A percentile compares a stretch with the other conserved stretches of the same genome.
Evolutionary conservation across 2,329 filamentous ascomycete genomes (phyloP).

Genomic region (Neurospora sp.): DNA sequence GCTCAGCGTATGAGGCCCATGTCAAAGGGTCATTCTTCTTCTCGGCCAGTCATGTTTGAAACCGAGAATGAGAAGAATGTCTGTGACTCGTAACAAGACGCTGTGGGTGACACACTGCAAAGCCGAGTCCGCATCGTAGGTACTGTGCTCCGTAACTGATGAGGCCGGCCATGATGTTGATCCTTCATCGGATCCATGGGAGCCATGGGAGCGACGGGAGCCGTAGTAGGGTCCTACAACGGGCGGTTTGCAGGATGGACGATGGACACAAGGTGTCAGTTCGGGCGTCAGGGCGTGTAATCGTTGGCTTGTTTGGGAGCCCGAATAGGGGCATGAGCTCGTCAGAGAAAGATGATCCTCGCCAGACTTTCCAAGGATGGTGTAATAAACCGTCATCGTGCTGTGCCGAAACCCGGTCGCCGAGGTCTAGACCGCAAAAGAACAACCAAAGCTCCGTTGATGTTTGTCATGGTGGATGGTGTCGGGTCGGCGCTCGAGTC

Average conservation of each 20-base stretch:
- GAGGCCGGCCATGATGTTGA: neutral
- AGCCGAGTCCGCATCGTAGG: neutral
- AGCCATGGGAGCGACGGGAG: neutral
- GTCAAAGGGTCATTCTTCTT: neutral
- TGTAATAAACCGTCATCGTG: neutral
- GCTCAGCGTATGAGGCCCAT: neutral
- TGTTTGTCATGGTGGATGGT: neutral
- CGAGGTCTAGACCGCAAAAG: neutral
- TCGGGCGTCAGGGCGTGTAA: neutral
- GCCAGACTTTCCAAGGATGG: neutral
- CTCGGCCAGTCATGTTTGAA: neutral
- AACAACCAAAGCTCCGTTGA: neutral
- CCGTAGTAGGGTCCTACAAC: neutral
- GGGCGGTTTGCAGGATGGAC: neutral
- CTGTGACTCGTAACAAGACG: neutral
- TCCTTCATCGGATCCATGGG: neutral
- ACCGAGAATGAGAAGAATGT: neutral
- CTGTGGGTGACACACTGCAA: neutral
- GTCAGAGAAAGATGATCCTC: neutral
- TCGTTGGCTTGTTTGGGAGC: neutral
- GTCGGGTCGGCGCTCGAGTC: neutral
- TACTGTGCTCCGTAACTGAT: neutral
- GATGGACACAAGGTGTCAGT: neutral
- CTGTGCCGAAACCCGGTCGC: neutral
- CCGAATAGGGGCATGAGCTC: neutral